These are phyloP conservation scores for Lipomyces starkeyi DNA, from an alignment of 805 yeast genomes.

Conservation along the genomic window DNA sequence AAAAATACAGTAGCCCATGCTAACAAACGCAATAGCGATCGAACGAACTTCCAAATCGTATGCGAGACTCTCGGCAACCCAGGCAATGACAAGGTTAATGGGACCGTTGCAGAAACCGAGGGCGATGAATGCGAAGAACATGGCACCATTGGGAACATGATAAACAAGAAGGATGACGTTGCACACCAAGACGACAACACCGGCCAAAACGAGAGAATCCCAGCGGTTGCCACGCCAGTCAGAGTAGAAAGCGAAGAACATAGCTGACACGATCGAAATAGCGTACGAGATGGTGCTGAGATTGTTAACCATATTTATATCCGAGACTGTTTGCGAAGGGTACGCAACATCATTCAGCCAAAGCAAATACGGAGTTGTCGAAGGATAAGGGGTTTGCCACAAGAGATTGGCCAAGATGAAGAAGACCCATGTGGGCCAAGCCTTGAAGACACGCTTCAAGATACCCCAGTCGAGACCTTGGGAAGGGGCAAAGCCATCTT, in stretches of 20 bases:
- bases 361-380: conserved; percentile 14
- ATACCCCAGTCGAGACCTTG: conserved; percentile 6
- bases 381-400: conserved; percentile 25
- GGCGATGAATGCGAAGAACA: conserved; percentile 28
- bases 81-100: conserved; percentile 32
- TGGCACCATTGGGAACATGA: conserved; percentile 27
- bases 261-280: conserved; percentile 29
- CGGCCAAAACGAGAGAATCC: conserved; percentile 29
- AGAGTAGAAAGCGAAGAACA: conserved; percentile 33
- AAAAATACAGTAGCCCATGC: conserved; percentile 28
- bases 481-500: conserved; percentile 31
- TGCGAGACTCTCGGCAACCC: conserved; percentile 32
- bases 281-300: conserved; percentile 26
- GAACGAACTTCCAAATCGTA: conserved; percentile 31
- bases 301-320: conserved; percentile 18
- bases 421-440: conserved; percentile 33
- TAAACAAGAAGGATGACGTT: conserved; percentile 27
- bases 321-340: neutral
- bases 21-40: conserved; percentile 24
- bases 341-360: conserved; percentile 11
- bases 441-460: conserved; percentile 11
- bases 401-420: conserved; percentile 27
- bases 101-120: conserved; percentile 35
- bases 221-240: conserved; percentile 36
- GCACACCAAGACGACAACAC: conserved; percentile 28